These are phyloP conservation scores for Zoysia pacifica DNA, from an alignment of 176 grass and related monocot genomes.

Conservation along the genomic window DNA sequence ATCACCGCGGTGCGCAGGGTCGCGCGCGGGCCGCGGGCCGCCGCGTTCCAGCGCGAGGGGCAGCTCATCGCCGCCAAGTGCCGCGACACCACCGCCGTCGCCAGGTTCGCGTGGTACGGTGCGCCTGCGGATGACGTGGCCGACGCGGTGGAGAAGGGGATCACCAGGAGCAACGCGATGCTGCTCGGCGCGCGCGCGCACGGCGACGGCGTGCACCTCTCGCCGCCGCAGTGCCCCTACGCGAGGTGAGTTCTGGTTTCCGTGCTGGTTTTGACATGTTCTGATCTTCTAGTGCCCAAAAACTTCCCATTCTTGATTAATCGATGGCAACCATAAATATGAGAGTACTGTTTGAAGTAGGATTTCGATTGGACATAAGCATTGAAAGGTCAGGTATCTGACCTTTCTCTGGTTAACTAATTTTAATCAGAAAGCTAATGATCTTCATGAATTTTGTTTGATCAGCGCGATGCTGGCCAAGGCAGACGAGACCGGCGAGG, in stretches of 20 bases:
- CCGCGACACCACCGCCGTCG: constrained; percentile 25
- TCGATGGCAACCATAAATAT: background rate
- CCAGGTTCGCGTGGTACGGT: constrained; percentile 78
- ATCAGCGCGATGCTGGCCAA: constrained; percentile 60
- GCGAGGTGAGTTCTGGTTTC: constrained; percentile 50
- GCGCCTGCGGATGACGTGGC: constrained; percentile 50
- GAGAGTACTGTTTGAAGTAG: background rate
- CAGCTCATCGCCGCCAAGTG: constrained; percentile 48
- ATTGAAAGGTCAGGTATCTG: background rate
- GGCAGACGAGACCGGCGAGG: constrained; percentile 59
- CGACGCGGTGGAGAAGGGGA: constrained; percentile 43
- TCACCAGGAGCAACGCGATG: constrained; percentile 41
- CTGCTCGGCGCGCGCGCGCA: constrained; percentile 41
- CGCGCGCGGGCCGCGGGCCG: constrained; percentile 36
- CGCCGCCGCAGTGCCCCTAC: constrained; percentile 59
- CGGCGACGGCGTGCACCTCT: constrained; percentile 79
- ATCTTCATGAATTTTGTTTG: constrained; percentile 4
- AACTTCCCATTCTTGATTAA: background rate
- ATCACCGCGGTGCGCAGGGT: constrained; percentile 68
- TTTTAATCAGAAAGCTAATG: constrained; percentile 2
- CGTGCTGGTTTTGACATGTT: background rate
- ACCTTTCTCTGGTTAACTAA: background rate
- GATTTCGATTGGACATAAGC: background rate
- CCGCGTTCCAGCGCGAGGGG: constrained; percentile 49
- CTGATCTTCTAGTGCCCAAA: background rate